Evolutionary conservation across 148 eudicot species (phyloP).

Genomic region (Chenopodium suecicum): DNA sequence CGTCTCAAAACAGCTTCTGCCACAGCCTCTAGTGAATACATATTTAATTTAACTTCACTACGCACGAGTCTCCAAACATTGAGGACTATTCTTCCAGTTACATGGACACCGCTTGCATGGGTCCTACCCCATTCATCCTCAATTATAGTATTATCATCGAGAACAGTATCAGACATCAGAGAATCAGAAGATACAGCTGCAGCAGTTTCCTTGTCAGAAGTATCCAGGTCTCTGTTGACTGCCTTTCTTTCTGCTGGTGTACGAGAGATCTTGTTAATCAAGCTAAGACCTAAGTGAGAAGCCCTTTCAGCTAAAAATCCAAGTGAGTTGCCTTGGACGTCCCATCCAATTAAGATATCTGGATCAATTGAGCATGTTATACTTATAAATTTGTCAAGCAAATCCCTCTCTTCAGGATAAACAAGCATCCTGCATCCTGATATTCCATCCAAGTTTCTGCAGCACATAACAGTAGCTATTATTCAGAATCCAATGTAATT

Average conservation of each 20-base stretch:
- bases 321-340: constrained; percentile 85
- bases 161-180: constrained; percentile 44
- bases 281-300: constrained; percentile 58
- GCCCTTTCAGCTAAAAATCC: constrained; percentile 97
- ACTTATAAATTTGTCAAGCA: constrained; percentile 57
- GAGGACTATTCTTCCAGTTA: constrained; percentile 85
- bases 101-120: constrained; percentile 94
- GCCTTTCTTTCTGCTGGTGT: constrained; percentile 51
- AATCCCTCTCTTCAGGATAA: constrained; percentile 57
- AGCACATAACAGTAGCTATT: constrained; percentile 1
- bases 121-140: constrained; percentile 99
- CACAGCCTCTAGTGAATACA: constrained; percentile 88
- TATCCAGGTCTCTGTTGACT: constrained; percentile 35
- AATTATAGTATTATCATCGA: constrained; percentile 51
- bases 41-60: constrained; percentile 70
- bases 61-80: constrained; percentile 92
- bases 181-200: constrained; percentile 44
- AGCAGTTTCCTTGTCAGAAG: constrained; percentile 37
- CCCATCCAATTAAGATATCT: constrained; percentile 92
- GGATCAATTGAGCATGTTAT: constrained; percentile 57
- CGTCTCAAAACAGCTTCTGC: constrained; percentile 81
- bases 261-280: constrained; percentile 77
- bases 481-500: neutral
- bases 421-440: constrained; percentile 46
- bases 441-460: constrained; percentile 63